Evolutionary conservation across 345 rosid genomes (phyloP), one percentile per base, ranked within the genome.

Genomic region (Hibiscus syriacus): DNA sequence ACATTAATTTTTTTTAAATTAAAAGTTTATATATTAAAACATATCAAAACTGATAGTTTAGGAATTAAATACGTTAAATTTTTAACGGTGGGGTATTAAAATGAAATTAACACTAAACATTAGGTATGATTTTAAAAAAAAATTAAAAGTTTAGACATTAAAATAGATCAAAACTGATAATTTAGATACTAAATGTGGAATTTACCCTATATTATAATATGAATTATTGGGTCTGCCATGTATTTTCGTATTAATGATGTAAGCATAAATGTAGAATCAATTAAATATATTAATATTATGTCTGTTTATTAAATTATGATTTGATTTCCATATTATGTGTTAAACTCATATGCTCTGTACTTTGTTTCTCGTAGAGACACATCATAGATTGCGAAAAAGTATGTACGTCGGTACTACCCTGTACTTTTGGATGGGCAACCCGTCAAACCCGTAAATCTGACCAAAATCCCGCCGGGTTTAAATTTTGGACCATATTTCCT

Each of bases 141-240:
- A n/a, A n/a, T n/a, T n/a, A n/a, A n/a, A n/a, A n/a, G n/a, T n/a
- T n/a, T n/a, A n/a, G n/a, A n/a, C n/a, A n/a, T n/a, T n/a, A n/a
- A n/a, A n/a, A n/a, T n/a, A n/a, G n/a, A n/a, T n/a, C n/a, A n/a
- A n/a, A n/a, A n/a, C n/a, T n/a, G n/a, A n/a, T n/a, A n/a, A n/a
- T n/a, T n/a, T n/a, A n/a, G n/a, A n/a, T n/a, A n/a, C n/a, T n/a
- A n/a, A n/a, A n/a, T n/a, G n/a, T n/a, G n/a, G n/a, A n/a, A n/a
- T 57, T 73, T 49, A 1, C 53, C 13, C 83, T n/a, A n/a, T n/a
- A n/a, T n/a, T 48, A 48, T n/a, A 48, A 5, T n/a, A 13, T 46
- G 52, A 46, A 16, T 46, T 46, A 17, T 50, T n/a, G 14, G 49
- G n/a, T 48, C n/a, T 0, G 52, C n/a, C 5, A 48, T 45, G 5